These are phyloP conservation scores for Sophora flavescens DNA, from an alignment of 306 rosid genomes.

Conservation along the genomic window DNA sequence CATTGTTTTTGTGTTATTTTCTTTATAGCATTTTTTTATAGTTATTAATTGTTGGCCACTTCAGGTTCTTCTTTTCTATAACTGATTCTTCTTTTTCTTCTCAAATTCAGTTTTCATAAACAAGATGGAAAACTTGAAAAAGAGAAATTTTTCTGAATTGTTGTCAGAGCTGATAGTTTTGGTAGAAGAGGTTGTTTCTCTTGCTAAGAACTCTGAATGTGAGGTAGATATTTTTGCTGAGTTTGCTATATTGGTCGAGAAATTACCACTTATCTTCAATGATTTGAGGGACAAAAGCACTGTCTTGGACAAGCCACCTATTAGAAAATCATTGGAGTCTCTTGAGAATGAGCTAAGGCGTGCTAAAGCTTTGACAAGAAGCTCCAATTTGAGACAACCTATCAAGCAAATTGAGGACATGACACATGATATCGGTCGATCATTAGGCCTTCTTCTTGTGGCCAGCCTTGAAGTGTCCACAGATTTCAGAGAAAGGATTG, in stretches of 20 bases:
- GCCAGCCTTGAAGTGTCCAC: constrained; percentile 68
- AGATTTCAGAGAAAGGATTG: constrained; percentile 65
- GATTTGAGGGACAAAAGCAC: constrained; percentile 58
- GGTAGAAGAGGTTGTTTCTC: constrained; percentile 63
- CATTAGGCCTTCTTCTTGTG: constrained; percentile 75
- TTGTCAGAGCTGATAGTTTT: constrained; percentile 53
- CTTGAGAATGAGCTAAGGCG: constrained; percentile 70
- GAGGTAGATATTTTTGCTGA: constrained; percentile 57
- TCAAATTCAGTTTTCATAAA: constrained; percentile 23
- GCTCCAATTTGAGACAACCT: constrained; percentile 53
- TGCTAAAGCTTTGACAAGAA: constrained; percentile 53
- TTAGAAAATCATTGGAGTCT: constrained; percentile 76
- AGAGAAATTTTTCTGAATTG: constrained; percentile 52
- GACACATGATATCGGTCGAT: constrained; percentile 80
- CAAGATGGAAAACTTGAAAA: constrained; percentile 49
- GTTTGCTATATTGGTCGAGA: constrained; percentile 64
- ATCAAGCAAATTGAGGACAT: constrained; percentile 64
- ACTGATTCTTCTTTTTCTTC: constrained; percentile 23
- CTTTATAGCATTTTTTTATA: neutral
- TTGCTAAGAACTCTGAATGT: constrained; percentile 56
- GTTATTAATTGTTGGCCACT: constrained; percentile 22
- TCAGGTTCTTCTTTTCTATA: constrained; percentile 11
- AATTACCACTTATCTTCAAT: constrained; percentile 62
- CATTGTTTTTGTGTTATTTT: neutral
- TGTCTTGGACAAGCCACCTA: constrained; percentile 60